Base-by-base conservation (phyloP, 371 early-diverging fungal species). In the Massospora cicadina region DNA sequence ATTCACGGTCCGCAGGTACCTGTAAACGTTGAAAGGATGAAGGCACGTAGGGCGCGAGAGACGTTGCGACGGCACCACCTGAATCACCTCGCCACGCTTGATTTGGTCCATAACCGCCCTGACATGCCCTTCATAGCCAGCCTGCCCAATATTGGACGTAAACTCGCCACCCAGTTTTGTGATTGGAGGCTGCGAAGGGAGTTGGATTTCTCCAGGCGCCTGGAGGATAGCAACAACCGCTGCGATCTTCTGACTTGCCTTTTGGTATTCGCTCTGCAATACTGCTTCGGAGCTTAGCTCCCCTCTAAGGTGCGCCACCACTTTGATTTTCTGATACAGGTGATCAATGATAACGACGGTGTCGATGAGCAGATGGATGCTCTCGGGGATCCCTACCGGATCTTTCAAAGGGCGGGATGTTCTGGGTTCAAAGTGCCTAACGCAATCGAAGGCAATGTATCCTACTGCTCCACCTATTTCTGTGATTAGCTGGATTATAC, bases 11-110 rank as follows among this genome's bases (percentile, higher is more conserved):
- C 98, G 81, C 67, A 98, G 74, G 63, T 90, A 85, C 58, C 96
- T 82, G 74, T 98, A 98, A 12, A 93, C 93, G 70, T 95, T 95
- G 78, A 98, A 95, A 1, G 96, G 95, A 71, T 98, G 93, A 29
- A 98, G 75, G 1, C 81, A 71, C 0, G 96, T 93, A 2, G 82
- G 82, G 55, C 90, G 89, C 17, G 85, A 79, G 60, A 95, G 74
- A 31, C 96, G 80, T 73, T 95, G 96, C 0, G 91, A 89, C 0
- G 96, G 95, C 0, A 98, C 98, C 0, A 92, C 89, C 75, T 98
- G 98, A 75, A 95, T 92, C 60, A 98, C 92, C 69, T 98, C 95
- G 26, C 98, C 98, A 69, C 85, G 81, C 69, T 79, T 82, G 71
- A 98, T 95, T 74, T 95, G 89, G 61, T 85, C 76, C 77, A 95